phyloP scores from a whole-genome alignment of 257 asterid genomes.

The Solanum ossicruentum region DNA sequence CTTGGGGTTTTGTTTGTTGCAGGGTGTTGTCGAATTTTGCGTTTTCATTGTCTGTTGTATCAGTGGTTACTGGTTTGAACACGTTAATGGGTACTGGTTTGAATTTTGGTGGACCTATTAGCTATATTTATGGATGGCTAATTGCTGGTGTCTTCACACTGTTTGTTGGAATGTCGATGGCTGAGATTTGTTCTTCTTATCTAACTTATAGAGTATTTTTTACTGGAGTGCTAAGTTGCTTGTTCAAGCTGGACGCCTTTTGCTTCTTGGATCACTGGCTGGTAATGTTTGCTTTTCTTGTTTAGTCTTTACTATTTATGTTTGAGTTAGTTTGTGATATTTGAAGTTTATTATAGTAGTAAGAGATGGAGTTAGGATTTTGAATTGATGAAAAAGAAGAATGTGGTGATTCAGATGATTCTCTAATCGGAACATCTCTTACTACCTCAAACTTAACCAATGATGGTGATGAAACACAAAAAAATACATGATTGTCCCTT shows the following conservation, averaged over 20 bases:
- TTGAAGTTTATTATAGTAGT: neutral
- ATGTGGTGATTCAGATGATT: no score
- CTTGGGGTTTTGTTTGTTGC: constrained; percentile 1
- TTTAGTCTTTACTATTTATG: neutral
- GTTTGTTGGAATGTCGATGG: constrained; percentile 87
- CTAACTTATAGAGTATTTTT: constrained; percentile 98
- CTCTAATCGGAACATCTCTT: no score
- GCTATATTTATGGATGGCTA: constrained; percentile 80
- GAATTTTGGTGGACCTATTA: constrained; percentile 79
- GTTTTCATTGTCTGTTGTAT: constrained; percentile 70
- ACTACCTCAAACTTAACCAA: no score
- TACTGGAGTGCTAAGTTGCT: constrained; percentile 96
- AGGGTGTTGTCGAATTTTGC: constrained; percentile 89
- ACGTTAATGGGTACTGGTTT: constrained; percentile 79
- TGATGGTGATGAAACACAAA: no score
- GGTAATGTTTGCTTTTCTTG: constrained; percentile 26
- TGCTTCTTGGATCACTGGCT: constrained; percentile 98
- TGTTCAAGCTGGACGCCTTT: constrained; percentile 97
- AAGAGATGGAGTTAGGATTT: neutral
- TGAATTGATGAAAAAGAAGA: neutral
- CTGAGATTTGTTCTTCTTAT: constrained; percentile 91
- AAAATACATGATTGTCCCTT: no score
- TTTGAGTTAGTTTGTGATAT: neutral
- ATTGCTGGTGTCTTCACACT: constrained; percentile 69
- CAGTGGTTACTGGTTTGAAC: constrained; percentile 87